Evolutionary conservation across 2,329 filamentous ascomycete genomes (phyloP).

Genomic region (Penicillium paneum): DNA sequence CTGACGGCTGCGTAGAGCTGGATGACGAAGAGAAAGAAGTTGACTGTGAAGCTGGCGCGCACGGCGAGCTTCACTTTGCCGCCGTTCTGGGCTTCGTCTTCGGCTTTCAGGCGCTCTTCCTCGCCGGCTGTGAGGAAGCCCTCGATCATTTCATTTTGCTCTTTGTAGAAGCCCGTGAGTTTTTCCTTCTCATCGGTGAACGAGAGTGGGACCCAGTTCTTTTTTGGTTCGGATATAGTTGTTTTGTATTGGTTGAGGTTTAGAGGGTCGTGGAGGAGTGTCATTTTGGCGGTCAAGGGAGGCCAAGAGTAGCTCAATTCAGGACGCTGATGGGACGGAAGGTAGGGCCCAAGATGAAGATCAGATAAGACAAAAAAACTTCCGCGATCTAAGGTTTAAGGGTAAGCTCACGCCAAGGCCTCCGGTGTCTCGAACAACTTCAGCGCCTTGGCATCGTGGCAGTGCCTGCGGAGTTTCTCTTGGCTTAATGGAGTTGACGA

Average conservation of each 20-base stretch:
- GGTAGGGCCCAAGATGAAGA: not conserved
- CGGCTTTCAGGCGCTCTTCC: constrained; percentile 8
- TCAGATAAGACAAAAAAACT: constrained; percentile 3
- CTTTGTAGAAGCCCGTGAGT: constrained; percentile 8
- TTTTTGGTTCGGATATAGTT: constrained; percentile 1
- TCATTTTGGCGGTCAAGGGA: not conserved
- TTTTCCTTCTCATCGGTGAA: constrained; percentile 3
- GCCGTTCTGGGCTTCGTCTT: constrained; percentile 8
- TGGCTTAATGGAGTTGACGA: not conserved
- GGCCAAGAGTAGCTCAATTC: not conserved
- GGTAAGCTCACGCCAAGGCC: not conserved
- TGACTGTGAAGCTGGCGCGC: constrained; percentile 10
- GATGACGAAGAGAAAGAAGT: constrained; percentile 13
- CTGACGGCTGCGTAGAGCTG: constrained; percentile 9
- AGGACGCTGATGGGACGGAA: not conserved
- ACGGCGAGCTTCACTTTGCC: constrained; percentile 12
- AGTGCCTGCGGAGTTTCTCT: not conserved
- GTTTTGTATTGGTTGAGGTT: constrained; percentile 5
- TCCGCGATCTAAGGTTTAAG: not conserved
- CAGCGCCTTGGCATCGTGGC: constrained; percentile 1
- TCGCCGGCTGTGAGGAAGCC: constrained; percentile 8
- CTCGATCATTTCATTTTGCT: constrained; percentile 12
- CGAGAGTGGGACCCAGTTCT: not conserved
- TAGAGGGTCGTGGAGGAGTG: not conserved
- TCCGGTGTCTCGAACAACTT: not conserved